Base-by-base conservation (phyloP, 2,329 filamentous ascomycete species). In the Sporothrix curviconia region DNA sequence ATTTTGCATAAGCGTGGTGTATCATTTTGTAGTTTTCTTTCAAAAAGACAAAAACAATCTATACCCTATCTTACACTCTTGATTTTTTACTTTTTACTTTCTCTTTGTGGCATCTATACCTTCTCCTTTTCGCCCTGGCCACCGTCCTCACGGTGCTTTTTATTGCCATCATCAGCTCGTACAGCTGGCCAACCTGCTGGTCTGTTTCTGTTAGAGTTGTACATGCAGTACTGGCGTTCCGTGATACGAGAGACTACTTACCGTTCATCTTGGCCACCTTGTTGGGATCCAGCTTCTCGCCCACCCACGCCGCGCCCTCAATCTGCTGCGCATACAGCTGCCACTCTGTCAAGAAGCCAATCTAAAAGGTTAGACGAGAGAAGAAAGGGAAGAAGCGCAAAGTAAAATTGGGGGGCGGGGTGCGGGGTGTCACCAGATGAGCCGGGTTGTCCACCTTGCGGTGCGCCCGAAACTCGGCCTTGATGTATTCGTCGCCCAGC, bases 271-370 rank as follows among this genome's bases (percentile, higher is more conserved):
- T 96, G 60, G 90, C 86, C 57, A 97, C 77, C 72, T 96, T 96
- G 1, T 75, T 77, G 64, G 83, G 82, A 62, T 97, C 92, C 70
- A 97, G 79, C 70, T 86, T 92, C 62, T 90, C 89, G 1, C 87
- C 92, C 59, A 81, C 78, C 94, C 94, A 97, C 0, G 79, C 71
- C 55, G 95, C 87, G 0, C 92, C 92, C 68, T 97, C 92, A 15
- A 99, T 75, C 69, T 90, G 86, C 70, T 99, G 92, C 2, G 91
- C 92, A 68, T 97, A 99, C 54, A 90, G 75, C 71, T 99, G 94
- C 92, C 92, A 99, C 71, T 97, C 92, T 0, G 89, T 92, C 64
- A 99, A 78, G 71, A 99, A 99, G 1, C 92, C 94, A 66, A 97
- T 90, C 90, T 95, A 63, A 24, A 34, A 14, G n/a, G n/a, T n/a